Evolutionary conservation across 139 green algal genomes (phyloP).

Genomic region (Pleodorina starrii): DNA sequence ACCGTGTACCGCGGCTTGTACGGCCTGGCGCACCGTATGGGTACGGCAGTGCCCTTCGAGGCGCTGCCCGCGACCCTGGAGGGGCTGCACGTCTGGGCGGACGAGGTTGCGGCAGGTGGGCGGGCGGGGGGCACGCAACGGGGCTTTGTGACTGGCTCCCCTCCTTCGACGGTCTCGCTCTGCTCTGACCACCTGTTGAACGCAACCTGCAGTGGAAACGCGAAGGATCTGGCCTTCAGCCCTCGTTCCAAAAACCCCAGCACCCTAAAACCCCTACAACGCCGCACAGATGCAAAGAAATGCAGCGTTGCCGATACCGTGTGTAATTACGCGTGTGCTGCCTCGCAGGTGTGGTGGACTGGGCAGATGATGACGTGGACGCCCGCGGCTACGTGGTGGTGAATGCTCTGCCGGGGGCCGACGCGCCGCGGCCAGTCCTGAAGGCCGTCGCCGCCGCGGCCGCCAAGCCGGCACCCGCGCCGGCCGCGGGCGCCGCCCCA

Average conservation of each 20-base stretch:
- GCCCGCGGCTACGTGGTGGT: constrained; percentile 55
- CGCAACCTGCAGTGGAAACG: too few species aligned
- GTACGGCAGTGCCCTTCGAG: constrained; percentile 61
- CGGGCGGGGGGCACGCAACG: too few species aligned
- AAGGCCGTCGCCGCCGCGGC: neutral
- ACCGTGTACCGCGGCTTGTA: constrained; percentile 61
- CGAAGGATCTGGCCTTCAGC: too few species aligned
- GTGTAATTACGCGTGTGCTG: too few species aligned
- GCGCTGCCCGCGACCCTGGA: constrained; percentile 52
- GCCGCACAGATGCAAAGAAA: too few species aligned
- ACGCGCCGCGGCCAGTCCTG: constrained; percentile 35
- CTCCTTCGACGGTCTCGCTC: too few species aligned
- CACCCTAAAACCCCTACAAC: too few species aligned
- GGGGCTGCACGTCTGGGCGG: constrained; percentile 64
- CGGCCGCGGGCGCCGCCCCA: neutral
- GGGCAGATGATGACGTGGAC: constrained; percentile 52
- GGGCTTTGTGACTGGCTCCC: too few species aligned
- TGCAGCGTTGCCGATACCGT: too few species aligned
- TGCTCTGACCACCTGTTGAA: too few species aligned
- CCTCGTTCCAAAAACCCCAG: too few species aligned
- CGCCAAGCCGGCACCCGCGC: neutral
- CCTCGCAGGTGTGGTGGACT: constrained; percentile 58
- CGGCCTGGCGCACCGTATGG: constrained; percentile 35
- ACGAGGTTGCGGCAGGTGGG: constrained; percentile 59
- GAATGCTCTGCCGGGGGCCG: constrained; percentile 61